These are phyloP conservation scores for Sugiyamaella lignohabitans DNA, from an alignment of 805 yeast genomes.

Conservation along the genomic window DNA sequence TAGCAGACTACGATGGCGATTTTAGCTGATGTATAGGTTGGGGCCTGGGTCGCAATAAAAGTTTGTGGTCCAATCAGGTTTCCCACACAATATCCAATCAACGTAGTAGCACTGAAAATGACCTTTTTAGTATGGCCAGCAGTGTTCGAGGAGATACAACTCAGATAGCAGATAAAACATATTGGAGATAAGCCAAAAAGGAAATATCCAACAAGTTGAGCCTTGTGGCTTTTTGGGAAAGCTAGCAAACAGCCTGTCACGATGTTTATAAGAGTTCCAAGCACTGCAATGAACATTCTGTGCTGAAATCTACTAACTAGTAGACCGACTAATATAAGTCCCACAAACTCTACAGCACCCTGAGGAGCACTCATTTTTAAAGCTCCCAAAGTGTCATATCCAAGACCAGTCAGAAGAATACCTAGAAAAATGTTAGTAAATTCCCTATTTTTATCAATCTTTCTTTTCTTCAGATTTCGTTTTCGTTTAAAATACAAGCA, in stretches of 20 bases:
- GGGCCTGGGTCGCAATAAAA: slow-evolving; percentile 52
- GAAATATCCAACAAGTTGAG: slow-evolving; percentile 37
- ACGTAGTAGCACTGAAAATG: slow-evolving; percentile 49
- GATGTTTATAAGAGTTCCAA: background rate
- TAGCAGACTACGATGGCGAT: slow-evolving; percentile 47
- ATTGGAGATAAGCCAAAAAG: slow-evolving; percentile 21
- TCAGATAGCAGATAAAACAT: too few species aligned
- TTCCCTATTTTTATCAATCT: too few species aligned
- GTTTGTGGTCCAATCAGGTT: slow-evolving; percentile 71
- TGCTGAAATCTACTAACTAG: background rate
- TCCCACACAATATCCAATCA: slow-evolving; percentile 65
- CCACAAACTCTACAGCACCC: background rate
- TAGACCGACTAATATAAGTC: background rate
- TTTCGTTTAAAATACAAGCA: too few species aligned
- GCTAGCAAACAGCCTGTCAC: background rate
- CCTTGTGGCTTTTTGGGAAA: slow-evolving; percentile 6
- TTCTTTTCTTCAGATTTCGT: too few species aligned
- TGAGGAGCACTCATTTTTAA: background rate
- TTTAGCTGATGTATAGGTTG: slow-evolving; percentile 49
- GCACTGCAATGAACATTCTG: background rate
- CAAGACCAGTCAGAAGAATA: background rate
- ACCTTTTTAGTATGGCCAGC: slow-evolving; percentile 74
- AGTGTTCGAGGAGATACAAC: slow-evolving; percentile 36
- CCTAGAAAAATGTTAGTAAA: too few species aligned
- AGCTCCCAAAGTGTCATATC: background rate